These are phyloP conservation scores for Tagetes patula DNA, from an alignment of 129 eudicot species.

Conservation along the genomic window DNA sequence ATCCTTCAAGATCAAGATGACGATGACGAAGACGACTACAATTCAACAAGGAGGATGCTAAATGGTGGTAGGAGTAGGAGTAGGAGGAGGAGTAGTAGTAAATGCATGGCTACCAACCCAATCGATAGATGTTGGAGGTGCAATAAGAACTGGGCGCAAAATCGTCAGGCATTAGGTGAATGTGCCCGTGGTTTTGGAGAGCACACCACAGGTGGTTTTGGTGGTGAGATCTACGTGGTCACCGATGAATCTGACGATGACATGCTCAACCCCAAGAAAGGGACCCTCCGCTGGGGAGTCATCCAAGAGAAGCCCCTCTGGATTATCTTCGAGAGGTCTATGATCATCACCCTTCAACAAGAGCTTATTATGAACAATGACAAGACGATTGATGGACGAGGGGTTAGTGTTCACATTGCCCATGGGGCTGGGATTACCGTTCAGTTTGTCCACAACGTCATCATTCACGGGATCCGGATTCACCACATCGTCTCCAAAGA, in stretches of 20 bases:
- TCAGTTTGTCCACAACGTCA: slow-evolving; percentile 61
- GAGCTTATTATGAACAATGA: slow-evolving; percentile 60
- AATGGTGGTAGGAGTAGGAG: background rate
- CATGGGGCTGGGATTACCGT: slow-evolving; percentile 70
- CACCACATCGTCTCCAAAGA: slow-evolving; percentile 48
- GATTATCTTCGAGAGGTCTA: slow-evolving; percentile 54
- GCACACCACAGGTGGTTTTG: slow-evolving; percentile 57
- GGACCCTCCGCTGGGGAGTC: slow-evolving; percentile 77
- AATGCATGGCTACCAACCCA: slow-evolving; percentile 63
- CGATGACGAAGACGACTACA: no score
- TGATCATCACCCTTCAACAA: slow-evolving; percentile 55
- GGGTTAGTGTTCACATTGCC: slow-evolving; percentile 58
- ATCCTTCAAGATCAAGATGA: slow-evolving; percentile 15
- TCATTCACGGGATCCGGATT: slow-evolving; percentile 59
- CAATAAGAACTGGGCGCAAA: slow-evolving; percentile 43
- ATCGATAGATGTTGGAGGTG: slow-evolving; percentile 84
- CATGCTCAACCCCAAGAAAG: slow-evolving; percentile 52
- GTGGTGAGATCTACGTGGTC: slow-evolving; percentile 55
- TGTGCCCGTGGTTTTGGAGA: slow-evolving; percentile 71
- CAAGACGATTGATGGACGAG: slow-evolving; percentile 81
- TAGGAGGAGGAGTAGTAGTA: no score
- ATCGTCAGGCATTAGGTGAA: slow-evolving; percentile 53
- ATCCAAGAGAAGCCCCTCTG: slow-evolving; percentile 71
- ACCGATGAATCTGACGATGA: slow-evolving; percentile 55
- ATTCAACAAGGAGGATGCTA: slow-evolving; percentile 47